Evolutionary conservation across 257 asterid genomes (phyloP), one percentile per base, ranked within the genome.

Genomic region (Cordia subcordata): DNA sequence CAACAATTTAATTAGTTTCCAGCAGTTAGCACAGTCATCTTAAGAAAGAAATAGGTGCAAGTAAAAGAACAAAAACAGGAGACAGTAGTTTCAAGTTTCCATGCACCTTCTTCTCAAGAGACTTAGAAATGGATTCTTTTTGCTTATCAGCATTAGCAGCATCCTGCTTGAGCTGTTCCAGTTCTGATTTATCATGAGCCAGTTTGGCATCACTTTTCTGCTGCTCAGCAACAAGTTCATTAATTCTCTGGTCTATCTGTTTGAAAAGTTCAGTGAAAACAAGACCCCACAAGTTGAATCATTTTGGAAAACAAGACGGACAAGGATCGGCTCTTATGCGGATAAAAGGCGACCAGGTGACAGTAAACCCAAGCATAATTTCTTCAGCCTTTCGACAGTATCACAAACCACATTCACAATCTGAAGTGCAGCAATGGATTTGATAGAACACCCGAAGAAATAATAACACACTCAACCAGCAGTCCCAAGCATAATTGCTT

Each of bases 121-220:
- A 75, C 71, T 81, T 86, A 37, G 69, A 69, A 71, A 93, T 78
- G 66, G 97, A 88, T 17, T 71, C 81, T 62, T 85, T 93, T 71
- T 93, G 95, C 79, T 81, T 89, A 53, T 86, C 92, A 68, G 91
- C 81, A 66, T 80, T 86, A 75, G 74, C 57, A 12, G 69, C 58
- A 56, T 93, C 99, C 83, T 86, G 99, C 74, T 72, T 90, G 69
- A 82, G 85, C 77, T 89, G 97, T 77, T 84, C 99, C 73, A 89
- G 64, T 57, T 75, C 66, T 39, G 96, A 89, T 76, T 79, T 89
- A 70, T 88, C 97, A 70, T 86, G 99, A 75, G 96, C 86, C 82
- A 86, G 66, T 82, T 83, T 80, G 77, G 99, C 99, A 66, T 93
- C 99, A 70, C 80, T 93, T 71, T 89, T 93, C 78, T 93, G 96